Evolutionary conservation across 2,329 filamentous ascomycete species (phyloP), one percentile per base, ranked within the genome.

Genomic region (Penicillium corylophilum): DNA sequence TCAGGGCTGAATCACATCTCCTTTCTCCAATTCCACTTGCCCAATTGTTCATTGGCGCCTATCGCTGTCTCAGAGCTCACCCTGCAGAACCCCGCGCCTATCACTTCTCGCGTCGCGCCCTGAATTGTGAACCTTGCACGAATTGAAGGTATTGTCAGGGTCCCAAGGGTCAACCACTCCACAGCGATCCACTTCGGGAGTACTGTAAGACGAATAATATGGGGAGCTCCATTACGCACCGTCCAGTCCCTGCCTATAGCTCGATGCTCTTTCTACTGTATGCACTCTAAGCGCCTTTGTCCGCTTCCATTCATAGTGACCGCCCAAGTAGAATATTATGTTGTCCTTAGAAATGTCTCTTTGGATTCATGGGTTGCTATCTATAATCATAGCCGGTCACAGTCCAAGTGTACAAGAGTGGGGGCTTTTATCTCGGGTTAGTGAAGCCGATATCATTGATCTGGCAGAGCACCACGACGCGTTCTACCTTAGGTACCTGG

Each of bases 1-100:
- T 44, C 48, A 60, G 48, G 55, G 49, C 53, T 51, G 48, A 54
- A 12, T 33, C 23, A 45, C 39, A 29, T 40, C 15, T 2, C 35
- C n/a, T 24, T 13, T 23, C 33, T 29, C 23, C 16, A 13, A 16
- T 38, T 24, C 12, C 18, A 8, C n/a, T n/a, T n/a, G n/a, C n/a
- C n/a, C n/a, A 4, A 18, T 16, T 18, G 12, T 29, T 6, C 16
- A 38, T 22, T 38, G 35, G 13, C 18, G 22, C 12, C 38, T 44
- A 40, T 48, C 42, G 15, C 46, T 8, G 44, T 48, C 40, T 12
- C 28, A 22, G 43, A 28, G 33, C 39, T 5, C 28, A 23, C 18
- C 22, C 39, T 48, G 49, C 40, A 44, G 24, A 33, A 5, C 5
- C 26, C 22, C 23, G 36, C 45, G 45, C 45, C 45, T 40, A 16